Percentiles rank a stretch among this genome's conserved stretches.
Conservation (phyloP, 2,329 filamentous ascomycete species). For the Pyrenochaeta sp. region DNA sequence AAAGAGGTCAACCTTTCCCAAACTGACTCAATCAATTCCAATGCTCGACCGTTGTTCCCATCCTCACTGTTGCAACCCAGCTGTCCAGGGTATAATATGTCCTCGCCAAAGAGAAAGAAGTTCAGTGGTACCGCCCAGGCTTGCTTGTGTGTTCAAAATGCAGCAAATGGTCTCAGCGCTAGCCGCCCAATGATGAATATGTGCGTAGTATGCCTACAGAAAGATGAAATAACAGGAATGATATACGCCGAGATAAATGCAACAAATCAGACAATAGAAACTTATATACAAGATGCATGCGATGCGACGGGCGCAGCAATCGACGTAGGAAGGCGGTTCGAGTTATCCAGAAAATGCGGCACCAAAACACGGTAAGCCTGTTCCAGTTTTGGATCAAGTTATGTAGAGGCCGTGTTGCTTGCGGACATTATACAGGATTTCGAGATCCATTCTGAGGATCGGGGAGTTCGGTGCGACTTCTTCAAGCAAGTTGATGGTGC, state of each 20-base stretch:
- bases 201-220: conserved; percentile 18
- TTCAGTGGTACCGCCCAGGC: conserved; percentile 21
- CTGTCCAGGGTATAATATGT: conserved; percentile 19
- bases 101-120: conserved; percentile 9
- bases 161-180: conserved; percentile 34
- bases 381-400: not conserved
- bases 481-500: conserved; percentile 78
- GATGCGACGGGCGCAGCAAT: conserved; percentile 3
- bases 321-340: not conserved
- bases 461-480: conserved; percentile 77
- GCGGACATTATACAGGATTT: conserved; percentile 68
- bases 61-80: not conserved
- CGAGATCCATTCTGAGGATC: conserved; percentile 75
- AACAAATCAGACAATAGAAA: conserved; percentile 8
- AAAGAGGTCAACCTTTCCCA: conserved; percentile 1
- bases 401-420: conserved; percentile 25
- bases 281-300: conserved; percentile 15
- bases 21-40: not conserved
- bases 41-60: not conserved
- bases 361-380: not conserved
- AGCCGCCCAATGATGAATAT: conserved; percentile 37
- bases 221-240: conserved; percentile 12
- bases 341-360: not conserved
- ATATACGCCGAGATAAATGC: conserved; percentile 23
- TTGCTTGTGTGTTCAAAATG: conserved; percentile 19